Percentiles rank a stretch among this genome's conserved stretches.
Conservation (phyloP, 768 basidiomycete genomes). For the Tephrocybe rancida region DNA sequence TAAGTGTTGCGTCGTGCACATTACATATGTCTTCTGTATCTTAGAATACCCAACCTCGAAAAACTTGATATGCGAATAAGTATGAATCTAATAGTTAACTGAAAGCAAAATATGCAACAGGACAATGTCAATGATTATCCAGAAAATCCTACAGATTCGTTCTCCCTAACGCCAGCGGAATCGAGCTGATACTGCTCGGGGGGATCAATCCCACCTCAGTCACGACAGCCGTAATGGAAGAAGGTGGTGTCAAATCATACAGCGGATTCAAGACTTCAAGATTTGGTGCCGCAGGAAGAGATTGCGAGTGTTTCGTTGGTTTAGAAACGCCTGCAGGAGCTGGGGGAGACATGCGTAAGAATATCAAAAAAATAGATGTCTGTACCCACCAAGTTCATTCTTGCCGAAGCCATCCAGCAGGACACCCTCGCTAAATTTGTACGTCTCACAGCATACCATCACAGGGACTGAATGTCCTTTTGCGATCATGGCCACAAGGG, state of each 20-base stretch:
- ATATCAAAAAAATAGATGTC: neutral
- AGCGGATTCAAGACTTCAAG: conserved; percentile 84
- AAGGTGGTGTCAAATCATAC: conserved; percentile 93
- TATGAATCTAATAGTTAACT: conserved; percentile 5
- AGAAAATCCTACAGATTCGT: conserved; percentile 35
- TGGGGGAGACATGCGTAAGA: conserved; percentile 17
- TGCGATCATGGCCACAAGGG: conserved; percentile 95
- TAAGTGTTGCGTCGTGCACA: no score
- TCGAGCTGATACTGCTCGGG: conserved; percentile 86
- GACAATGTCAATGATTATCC: conserved; percentile 5
- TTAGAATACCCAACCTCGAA: conserved; percentile 3
- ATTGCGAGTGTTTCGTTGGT: conserved; percentile 24
- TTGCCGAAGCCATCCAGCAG: conserved; percentile 93
- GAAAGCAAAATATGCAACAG: conserved; percentile 7
- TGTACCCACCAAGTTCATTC: conserved; percentile 84
- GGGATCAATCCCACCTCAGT: conserved; percentile 97
- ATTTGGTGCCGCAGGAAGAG: conserved; percentile 42
- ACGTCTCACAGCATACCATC: conserved; percentile 97
- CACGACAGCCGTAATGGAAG: conserved; percentile 92
- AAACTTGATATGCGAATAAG: conserved; percentile 2
- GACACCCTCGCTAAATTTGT: conserved; percentile 94
- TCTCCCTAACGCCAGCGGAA: conserved; percentile 70
- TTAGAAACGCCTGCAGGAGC: conserved; percentile 38
- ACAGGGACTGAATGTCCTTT: conserved; percentile 89
- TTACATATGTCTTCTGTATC: conserved; percentile 12